phyloP scores from a whole-genome alignment of 192 early-diverging fungal genomes.

The Irineochytrium annulatum region DNA sequence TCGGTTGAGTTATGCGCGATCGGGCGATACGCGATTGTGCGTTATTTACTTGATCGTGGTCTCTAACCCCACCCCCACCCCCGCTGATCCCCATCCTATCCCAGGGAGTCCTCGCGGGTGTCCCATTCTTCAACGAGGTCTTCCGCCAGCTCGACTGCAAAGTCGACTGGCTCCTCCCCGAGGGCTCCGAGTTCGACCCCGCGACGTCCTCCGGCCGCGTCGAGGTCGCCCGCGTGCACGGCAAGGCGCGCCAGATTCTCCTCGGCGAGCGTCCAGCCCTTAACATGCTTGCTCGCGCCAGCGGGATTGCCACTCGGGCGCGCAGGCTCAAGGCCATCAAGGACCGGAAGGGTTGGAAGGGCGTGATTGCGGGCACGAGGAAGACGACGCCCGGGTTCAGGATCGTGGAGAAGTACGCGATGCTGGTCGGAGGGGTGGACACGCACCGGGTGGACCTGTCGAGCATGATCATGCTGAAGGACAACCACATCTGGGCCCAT shows the following conservation, averaged over 20 bases:
- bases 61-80: no score
- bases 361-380: slow-evolving; percentile 90
- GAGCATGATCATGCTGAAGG: slow-evolving; percentile 98
- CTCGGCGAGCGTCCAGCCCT: slow-evolving; percentile 92
- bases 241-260: slow-evolving; percentile 76
- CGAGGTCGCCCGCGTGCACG: slow-evolving; percentile 76
- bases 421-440: slow-evolving; percentile 94
- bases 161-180: slow-evolving; percentile 80
- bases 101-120: slow-evolving; percentile 83
- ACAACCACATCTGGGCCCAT: slow-evolving; percentile 92
- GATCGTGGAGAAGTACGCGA: slow-evolving; percentile 95
- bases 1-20: no score
- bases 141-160: slow-evolving; percentile 86
- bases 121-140: slow-evolving; percentile 94
- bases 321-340: slow-evolving; percentile 58
- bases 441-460: slow-evolving; percentile 96
- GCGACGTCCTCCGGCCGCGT: slow-evolving; percentile 37
- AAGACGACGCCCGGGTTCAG: slow-evolving; percentile 99
- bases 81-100: neutral
- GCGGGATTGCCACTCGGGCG: slow-evolving; percentile 82
- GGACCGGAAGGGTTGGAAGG: slow-evolving; percentile 67
- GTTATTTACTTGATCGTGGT: no score
- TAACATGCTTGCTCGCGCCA: slow-evolving; percentile 90
- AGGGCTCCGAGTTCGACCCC: slow-evolving; percentile 80
- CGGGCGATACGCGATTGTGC: no score